These are phyloP conservation scores for Termitomyces sp. DNA, from an alignment of 768 basidiomycete species.

Conservation along the genomic window DNA sequence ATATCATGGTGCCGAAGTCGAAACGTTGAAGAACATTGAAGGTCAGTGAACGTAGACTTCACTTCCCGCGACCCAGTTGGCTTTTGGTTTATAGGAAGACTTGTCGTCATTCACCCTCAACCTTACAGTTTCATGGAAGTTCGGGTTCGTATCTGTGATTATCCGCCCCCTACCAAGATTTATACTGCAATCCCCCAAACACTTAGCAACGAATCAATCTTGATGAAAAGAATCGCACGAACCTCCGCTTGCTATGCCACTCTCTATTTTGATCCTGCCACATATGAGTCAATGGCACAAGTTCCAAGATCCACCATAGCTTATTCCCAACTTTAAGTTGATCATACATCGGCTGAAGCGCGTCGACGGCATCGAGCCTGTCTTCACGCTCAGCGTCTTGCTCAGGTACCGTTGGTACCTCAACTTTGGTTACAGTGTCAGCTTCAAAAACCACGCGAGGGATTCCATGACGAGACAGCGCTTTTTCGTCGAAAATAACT, in stretches of 20 bases:
- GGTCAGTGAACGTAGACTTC: conserved; percentile 37
- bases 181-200: neutral
- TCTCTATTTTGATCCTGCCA: conserved; percentile 51
- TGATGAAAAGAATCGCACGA: conserved; percentile 17
- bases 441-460: neutral
- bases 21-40: neutral
- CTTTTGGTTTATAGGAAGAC: conserved; percentile 54
- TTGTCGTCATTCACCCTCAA: conserved; percentile 42
- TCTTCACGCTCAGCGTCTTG: conserved; percentile 6
- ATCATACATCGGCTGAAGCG: conserved; percentile 52
- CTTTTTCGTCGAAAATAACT: conserved; percentile 47
- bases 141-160: conserved; percentile 39
- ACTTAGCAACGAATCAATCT: neutral
- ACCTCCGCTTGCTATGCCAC: conserved; percentile 57
- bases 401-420: conserved; percentile 21
- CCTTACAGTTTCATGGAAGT: conserved; percentile 61
- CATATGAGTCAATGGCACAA: conserved; percentile 45
- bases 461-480: conserved; percentile 29
- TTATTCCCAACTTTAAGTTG: conserved; percentile 29
- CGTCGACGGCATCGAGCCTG: conserved; percentile 22
- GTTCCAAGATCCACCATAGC: conserved; percentile 71
- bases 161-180: conserved; percentile 43
- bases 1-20: neutral
- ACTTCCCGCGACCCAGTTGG: conserved; percentile 40
- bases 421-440: conserved; percentile 14